Evolutionary conservation across 1,284 basidiomycete genomes (phyloP), one percentile per base, ranked within the genome.

Genomic region (Cutaneotrichosporon spelunceum): DNA sequence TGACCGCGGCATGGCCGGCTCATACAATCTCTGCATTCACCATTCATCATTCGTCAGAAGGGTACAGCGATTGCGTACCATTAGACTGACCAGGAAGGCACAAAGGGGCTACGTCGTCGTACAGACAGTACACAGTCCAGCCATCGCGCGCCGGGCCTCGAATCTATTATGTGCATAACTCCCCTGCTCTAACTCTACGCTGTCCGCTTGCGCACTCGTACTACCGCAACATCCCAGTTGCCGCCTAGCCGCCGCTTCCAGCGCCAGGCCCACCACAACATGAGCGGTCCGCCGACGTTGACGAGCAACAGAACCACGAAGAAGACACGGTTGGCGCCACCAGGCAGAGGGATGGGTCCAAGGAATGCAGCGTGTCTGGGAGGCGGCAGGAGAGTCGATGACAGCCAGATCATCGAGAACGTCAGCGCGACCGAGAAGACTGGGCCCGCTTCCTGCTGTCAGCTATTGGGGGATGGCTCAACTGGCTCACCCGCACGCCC

Each of bases 401-500:
- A 64, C 23, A 77, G 68, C 50, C 66, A 62, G 36, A 71, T 47
- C 56, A 68, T 69, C 10, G 73, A 76, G 2, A 60, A 23, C 4
- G 76, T 75, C 23, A 77, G 65, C 6, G 68, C 44, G 27, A 72
- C 26, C 0, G 74, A 76, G 66, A 72, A 75, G 11, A 23, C 11
- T 16, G 45, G 61, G 2, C 75, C 75, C 0, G 74, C 56, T 66
- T 76, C 75, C 70, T 71, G 58, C 57, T 21, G 55, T 63, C 50
- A 64, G 60, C 36, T 26, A 13, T 19, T 7, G 29, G 8, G 27
- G 13, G 19, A 3, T 7, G 8, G 13, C 21, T 16, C 4, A 49
- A 26, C 26, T 23, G 13, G 74, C 82, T 71, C 76, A 91, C 91
- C 81, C 89, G 85, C 52, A 94, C 80, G 53, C 88, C 86, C 72